These are phyloP conservation scores for Globisporangium okanoganense DNA, from an alignment of 352 stramenopile genomes.

Conservation along the genomic window DNA sequence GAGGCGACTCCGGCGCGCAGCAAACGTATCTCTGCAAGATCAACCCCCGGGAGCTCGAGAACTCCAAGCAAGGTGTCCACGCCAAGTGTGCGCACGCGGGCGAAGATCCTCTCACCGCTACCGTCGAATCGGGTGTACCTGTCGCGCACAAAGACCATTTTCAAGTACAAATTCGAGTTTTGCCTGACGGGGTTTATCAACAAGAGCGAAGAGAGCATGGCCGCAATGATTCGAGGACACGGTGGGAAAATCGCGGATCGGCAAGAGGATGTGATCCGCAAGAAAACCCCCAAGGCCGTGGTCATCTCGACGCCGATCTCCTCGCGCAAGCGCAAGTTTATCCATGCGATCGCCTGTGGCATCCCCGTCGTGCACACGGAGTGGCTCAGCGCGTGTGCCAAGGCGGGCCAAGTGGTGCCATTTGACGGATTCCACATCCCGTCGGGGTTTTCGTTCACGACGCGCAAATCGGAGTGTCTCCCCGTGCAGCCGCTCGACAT, in stretches of 20 bases:
- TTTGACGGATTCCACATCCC: constrained; percentile 73
- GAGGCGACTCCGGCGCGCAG: not conserved
- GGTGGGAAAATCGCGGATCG: constrained; percentile 52
- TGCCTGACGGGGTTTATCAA: constrained; percentile 68
- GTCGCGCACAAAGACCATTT: constrained; percentile 52
- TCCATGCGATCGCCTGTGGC: constrained; percentile 73
- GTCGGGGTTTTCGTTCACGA: constrained; percentile 58
- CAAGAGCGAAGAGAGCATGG: constrained; percentile 40
- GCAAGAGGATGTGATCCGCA: constrained; percentile 45
- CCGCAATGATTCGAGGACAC: constrained; percentile 60
- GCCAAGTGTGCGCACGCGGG: constrained; percentile 44
- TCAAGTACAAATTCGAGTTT: constrained; percentile 77
- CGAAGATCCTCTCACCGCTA: constrained; percentile 40
- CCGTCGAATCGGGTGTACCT: constrained; percentile 41
- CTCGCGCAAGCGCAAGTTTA: constrained; percentile 81
- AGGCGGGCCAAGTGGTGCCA: constrained; percentile 36
- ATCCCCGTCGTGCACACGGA: constrained; percentile 80
- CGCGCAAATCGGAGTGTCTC: constrained; percentile 61
- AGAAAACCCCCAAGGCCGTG: constrained; percentile 47
- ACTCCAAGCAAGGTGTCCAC: constrained; percentile 34
- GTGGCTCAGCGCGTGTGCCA: constrained; percentile 70
- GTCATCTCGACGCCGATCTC: constrained; percentile 73
- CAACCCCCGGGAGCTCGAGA: not conserved
- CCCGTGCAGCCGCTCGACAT: constrained; percentile 43
- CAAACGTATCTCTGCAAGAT: not conserved